Base-by-base conservation (phyloP, 352 stramenopile species). In the Globisporangium orthogonon region DNA sequence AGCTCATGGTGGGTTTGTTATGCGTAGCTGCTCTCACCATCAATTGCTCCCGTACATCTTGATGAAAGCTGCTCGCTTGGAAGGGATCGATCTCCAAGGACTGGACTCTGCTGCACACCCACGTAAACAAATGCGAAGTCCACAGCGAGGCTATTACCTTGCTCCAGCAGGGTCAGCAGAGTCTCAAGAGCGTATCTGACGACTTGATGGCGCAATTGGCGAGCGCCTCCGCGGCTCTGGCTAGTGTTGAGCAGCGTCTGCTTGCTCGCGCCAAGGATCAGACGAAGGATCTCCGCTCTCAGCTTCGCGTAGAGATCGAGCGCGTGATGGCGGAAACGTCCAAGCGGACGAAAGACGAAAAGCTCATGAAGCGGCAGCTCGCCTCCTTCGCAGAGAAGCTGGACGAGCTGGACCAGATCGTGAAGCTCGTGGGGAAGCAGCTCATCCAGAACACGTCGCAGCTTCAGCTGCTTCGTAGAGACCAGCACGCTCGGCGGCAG, bases 361-460 rank as follows among this genome's bases (percentile, higher is more conserved):
- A 66, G 17, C 45, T 60, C 47, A 14, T 11, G 5, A 56, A 53
- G 13, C 61, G 68, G 29, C 67, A 71, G 7, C 51, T 72, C 28
- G 50, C 63, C 15, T 28, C 54, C n/a, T 40, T 83, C 15, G 62
- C 39, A 14, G 65, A 75, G 14, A 80, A 82, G 58, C 29, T 83
- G n/a, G 55, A 53, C 23, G 75, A 88, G 31, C 62, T 86, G 37
- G 78, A 88, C 52, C 78, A 85, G 37, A 74, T 86, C 55, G 48
- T 86, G 41, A 76, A 86, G 44, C 67, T 88, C 28, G 70, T 86
- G 18, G 74, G 78, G 13, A 70, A 77, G n/a, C 78, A 88, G 54
- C 65, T 86, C 48, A 73, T 88, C 14, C 71, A 84, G 56, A 85
- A 81, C 55, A 84, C 72, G n/a, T 85, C 73, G 5, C 71, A 85